phyloP scores from a whole-genome alignment of 2,329 filamentous ascomycete species.

The Trichoderma hamatum region DNA sequence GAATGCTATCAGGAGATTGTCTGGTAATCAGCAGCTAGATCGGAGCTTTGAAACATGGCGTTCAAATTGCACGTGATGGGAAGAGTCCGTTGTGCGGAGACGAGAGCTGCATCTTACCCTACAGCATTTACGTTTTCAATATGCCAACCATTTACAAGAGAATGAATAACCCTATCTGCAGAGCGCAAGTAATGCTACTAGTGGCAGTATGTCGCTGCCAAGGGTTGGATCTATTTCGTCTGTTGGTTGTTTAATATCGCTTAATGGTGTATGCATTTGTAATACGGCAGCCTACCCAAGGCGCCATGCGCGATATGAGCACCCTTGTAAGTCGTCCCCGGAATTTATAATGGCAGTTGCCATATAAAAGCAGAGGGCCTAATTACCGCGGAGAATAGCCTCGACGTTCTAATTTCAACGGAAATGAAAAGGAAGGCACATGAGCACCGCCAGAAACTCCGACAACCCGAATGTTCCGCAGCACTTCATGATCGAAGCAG shows the following conservation, averaged over 20 bases:
- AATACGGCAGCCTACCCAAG: background rate
- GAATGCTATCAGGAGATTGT: constrained; percentile 14
- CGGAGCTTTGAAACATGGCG: constrained; percentile 14
- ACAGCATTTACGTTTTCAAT: background rate
- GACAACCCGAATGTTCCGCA: constrained; percentile 7
- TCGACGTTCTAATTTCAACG: constrained; percentile 3
- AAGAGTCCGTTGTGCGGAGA: constrained; percentile 15
- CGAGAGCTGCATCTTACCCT: background rate
- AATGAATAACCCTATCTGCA: background rate
- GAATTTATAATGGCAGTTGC: background rate
- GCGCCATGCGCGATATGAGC: background rate
- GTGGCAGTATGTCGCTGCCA: background rate
- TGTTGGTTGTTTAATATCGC: constrained; percentile 3
- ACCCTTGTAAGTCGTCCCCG: background rate
- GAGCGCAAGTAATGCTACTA: background rate
- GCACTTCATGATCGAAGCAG: background rate
- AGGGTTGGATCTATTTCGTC: background rate
- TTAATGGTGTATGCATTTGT: constrained; percentile 7
- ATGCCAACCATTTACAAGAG: background rate
- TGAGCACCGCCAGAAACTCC: background rate
- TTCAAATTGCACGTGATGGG: constrained; percentile 21
- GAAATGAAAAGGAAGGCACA: constrained; percentile 11
- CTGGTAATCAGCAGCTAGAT: background rate
- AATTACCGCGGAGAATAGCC: constrained; percentile 4
- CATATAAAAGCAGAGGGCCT: background rate